Base-by-base conservation (phyloP, 2,329 filamentous ascomycete species). In the Talaromyces piceae region DNA sequence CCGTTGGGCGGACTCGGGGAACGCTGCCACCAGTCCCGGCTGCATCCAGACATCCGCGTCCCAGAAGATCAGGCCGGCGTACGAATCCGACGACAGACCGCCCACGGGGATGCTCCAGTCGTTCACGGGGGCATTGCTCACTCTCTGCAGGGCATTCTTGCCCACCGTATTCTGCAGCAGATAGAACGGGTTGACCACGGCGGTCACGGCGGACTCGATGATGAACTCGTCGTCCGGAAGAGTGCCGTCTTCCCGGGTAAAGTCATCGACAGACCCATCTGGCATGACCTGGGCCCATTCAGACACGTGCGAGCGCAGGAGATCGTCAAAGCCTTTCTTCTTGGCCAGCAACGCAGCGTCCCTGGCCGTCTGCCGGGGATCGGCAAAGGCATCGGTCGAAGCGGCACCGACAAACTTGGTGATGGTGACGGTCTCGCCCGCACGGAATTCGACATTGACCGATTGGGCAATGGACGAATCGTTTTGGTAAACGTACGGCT, bases 321-420 rank as follows among this genome's bases (percentile, higher is more conserved):
- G 72, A 1, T 64, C 62, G n/a, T 73, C 65, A 57, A 78, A 88
- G 0, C 84, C 85, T 26, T 67, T 67, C 4, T 67, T 59, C 50
- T 73, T 69, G 33, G 73, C 83, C 1, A 67, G 64, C 5, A 70
- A 60, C 0, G 78, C 80, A 2, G 82, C 83, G 5, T 74, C 63
- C 52, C 73, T 72, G 2, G 86, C 86, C 1, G 75, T 72, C 2
- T 63, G 59, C 52, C 78, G 70, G 0, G 84, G 78, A 55, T 84
- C 68, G 0, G 68, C 54, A 59, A 87, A 88, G 0, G 82, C 84
- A 64, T 88, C 86, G 0, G 77, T 78, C 1, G 84, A 86, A 3
- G 86, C 84, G 45, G 75, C 77, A 25, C 86, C 86, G 13, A 88
- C 75, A 57, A 77, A 88, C 60, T 89, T 89, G 44, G 75, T 78